Percentiles rank a stretch among this genome's conserved stretches.
phyloP scores from a whole-genome alignment of 2,329 filamentous ascomycete species.

The Alternaria arborescens region DNA sequence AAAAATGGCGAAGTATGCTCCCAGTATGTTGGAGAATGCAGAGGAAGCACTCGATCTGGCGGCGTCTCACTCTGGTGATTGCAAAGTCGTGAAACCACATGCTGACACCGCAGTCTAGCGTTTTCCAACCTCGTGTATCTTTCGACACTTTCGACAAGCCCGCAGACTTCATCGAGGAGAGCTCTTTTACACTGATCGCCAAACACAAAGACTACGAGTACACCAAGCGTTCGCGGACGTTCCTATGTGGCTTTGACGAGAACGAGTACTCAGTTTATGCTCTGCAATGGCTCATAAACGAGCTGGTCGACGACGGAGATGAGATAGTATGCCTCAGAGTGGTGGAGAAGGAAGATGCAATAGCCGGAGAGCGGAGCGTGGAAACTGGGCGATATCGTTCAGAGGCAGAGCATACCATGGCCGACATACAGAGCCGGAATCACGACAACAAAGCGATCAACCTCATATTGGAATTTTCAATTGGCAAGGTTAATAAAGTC shows the following conservation, averaged over 20 bases:
- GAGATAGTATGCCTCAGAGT: slow-evolving; percentile 91
- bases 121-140: slow-evolving; percentile 73
- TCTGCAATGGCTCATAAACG: slow-evolving; percentile 89
- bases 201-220: slow-evolving; percentile 88
- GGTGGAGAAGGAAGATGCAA: slow-evolving; percentile 81
- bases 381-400: slow-evolving; percentile 76
- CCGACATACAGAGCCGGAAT: slow-evolving; percentile 81
- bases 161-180: slow-evolving; percentile 64
- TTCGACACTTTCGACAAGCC: slow-evolving; percentile 78
- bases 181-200: slow-evolving; percentile 80
- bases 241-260: slow-evolving; percentile 89
- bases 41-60: slow-evolving; percentile 25
- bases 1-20: slow-evolving; percentile 40
- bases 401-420: slow-evolving; percentile 77
- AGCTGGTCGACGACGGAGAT: slow-evolving; percentile 91
- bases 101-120: slow-evolving; percentile 52
- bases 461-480: slow-evolving; percentile 83
- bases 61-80: slow-evolving; percentile 29
- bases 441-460: slow-evolving; percentile 83
- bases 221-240: slow-evolving; percentile 81
- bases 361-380: slow-evolving; percentile 67
- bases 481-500: slow-evolving; percentile 88
- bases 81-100: slow-evolving; percentile 3
- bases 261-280: slow-evolving; percentile 93
- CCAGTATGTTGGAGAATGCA: slow-evolving; percentile 21